Evolutionary conservation across 2,329 filamentous ascomycete genomes (phyloP), one percentile per base, ranked within the genome.

Genomic region (Tolypocladium album): DNA sequence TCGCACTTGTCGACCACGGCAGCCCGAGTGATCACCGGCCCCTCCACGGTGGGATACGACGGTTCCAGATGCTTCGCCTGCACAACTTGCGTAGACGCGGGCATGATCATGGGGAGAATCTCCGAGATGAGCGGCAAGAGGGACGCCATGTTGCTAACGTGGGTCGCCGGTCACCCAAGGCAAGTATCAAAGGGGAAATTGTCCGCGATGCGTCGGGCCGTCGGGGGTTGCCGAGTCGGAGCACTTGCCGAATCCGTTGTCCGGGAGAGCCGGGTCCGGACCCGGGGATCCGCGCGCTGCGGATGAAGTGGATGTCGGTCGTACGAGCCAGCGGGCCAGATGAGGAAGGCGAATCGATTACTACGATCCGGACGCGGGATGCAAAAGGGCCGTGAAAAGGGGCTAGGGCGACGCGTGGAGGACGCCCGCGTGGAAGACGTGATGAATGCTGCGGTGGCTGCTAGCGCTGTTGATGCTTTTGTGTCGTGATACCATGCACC

Each of bases 1-100:
- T 87, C 82, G 59, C 82, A 85, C 69, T 84, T 81, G 67, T 82
- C 79, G 55, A 87, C 78, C 56, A 90, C 79, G n/a, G 87, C 88
- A 58, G 79, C 76, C 60, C 74, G 69, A 61, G 76, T 70, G 31
- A 68, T 67, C 38, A 71, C 69, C 12, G 70, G 66, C 0, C 70
- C 71, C 45, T 71, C 67, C 36, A 69, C 70, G 3, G 69, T 70
- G 31, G 70, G 69, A 59, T 70, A 58, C 6, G 65, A 59, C 67
- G 78, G 70, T 74, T 78, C 57, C 72, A 76, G 62, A 74, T 79
- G 80, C 43, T 76, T 76, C 40, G 79, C 77, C 55, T 72, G 71
- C 27, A 80, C 81, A 60, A 88, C 75, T 58, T 83, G 77, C n/a
- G 88, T 81, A n/a, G 76, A 72, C 4, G 78, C 75, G 2, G 82